Evolutionary conservation across 768 basidiomycete genomes (phyloP).

Genomic region (Auricularia auricula-judae): DNA sequence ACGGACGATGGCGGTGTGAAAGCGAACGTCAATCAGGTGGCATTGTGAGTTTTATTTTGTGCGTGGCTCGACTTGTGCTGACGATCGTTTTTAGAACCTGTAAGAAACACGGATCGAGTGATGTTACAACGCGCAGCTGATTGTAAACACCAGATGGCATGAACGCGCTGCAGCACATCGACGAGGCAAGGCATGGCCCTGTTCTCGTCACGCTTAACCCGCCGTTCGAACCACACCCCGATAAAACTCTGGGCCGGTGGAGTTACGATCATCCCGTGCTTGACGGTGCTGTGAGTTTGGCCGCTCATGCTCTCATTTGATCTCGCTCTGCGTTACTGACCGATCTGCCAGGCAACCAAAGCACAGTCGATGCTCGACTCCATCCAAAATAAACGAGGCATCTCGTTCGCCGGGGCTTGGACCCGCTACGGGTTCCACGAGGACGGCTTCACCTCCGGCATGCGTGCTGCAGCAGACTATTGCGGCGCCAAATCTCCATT

Average conservation of each 20-base stretch:
- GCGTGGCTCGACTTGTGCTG: slow-evolving; percentile 2
- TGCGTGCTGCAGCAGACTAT: slow-evolving; percentile 21
- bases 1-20: slow-evolving; percentile 25
- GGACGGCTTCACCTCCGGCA: slow-evolving; percentile 51
- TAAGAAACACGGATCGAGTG: slow-evolving; percentile 11
- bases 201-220: slow-evolving; percentile 67
- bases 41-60: slow-evolving; percentile 35
- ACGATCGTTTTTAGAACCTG: slow-evolving; percentile 28
- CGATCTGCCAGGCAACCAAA: slow-evolving; percentile 31
- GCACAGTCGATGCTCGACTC: slow-evolving; percentile 40
- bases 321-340: neutral
- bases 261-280: slow-evolving; percentile 62
- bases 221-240: slow-evolving; percentile 43
- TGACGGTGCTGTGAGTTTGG: slow-evolving; percentile 31
- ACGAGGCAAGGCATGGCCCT: slow-evolving; percentile 42
- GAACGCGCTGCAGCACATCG: slow-evolving; percentile 65
- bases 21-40: slow-evolving; percentile 45
- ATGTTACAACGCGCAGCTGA: neutral
- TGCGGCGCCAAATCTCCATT: slow-evolving; percentile 2
- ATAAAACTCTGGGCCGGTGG: slow-evolving; percentile 39
- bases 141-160: slow-evolving; percentile 42
- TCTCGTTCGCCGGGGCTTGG: slow-evolving; percentile 63
- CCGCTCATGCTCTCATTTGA: too few relatives aligned
- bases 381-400: slow-evolving; percentile 53
- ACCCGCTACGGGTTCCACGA: slow-evolving; percentile 75